Evolutionary conservation across 2,329 filamentous ascomycete genomes (phyloP), one percentile per base, ranked within the genome.

Genomic region (Aspergillus fischeri): DNA sequence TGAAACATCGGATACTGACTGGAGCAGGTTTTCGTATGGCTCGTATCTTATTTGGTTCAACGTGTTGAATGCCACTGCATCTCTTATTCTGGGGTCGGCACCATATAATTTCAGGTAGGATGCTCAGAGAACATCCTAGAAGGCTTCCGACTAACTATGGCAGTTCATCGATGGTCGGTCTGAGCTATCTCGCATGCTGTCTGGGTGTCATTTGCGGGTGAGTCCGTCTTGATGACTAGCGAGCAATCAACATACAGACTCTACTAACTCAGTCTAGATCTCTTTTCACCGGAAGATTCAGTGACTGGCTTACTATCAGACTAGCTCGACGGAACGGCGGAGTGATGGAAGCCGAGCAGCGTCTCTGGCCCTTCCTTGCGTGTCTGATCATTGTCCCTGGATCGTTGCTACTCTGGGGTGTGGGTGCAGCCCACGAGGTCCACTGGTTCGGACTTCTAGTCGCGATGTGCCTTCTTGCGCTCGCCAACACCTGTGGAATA

Each of bases 381-480:
- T 73, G 73, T 45, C 54, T 76, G 1, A 21, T 78, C 7, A 57
- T 75, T 14, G 67, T 74, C 0, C 73, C 75, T 1, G 66, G 65
- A 0, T 68, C 70, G 0, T 63, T 75, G 0, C 60, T 77, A 1
- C 67, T 77, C 5, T 77, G 72, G 70, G 75, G 77, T 17, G 74
- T 78, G 0, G 75, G 74, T 4, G 76, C 77, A 3, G 74, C 75
- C 0, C 74, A 77, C 51, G 68, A 73, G 20, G 58, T 78, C 0
- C 75, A 73, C 58, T 77, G 76, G 70, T 73, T 79, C 47, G 73
- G 76, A 1, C 65, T 78, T 4, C 67, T 77, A 21, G 71, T 77
- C 25, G 75, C 73, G 2, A 77, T 79, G 75, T 73, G 70, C 54
- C 64, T 76, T 35, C 68, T 78, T 28, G 75, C 75, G 2, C 73